phyloP scores from a whole-genome alignment of 2,329 filamentous ascomycete species.

The Pseudopyrenochaeta lycopersici region DNA sequence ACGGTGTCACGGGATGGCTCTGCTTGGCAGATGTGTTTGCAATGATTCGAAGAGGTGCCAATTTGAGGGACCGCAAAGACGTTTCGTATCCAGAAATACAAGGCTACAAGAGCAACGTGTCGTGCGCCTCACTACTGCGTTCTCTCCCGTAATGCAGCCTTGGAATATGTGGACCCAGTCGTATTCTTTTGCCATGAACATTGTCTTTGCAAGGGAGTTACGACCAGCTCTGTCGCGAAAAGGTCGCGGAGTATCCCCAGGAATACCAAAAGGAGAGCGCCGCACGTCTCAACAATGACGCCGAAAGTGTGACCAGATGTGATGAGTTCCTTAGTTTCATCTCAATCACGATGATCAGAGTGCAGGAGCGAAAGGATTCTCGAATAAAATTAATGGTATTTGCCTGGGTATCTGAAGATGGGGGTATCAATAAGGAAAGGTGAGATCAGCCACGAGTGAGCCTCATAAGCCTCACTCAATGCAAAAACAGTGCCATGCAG shows the following conservation, averaged over 20 bases:
- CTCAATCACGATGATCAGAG: conserved; percentile 1
- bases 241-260: conserved; percentile 1
- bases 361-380: neutral
- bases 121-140: conserved; percentile 4
- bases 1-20: conserved; percentile 10
- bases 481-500: conserved; percentile 31
- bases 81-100: conserved; percentile 3
- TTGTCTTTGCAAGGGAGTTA: neutral
- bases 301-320: conserved; percentile 22
- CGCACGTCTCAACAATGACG: conserved; percentile 33
- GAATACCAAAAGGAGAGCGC: conserved; percentile 18
- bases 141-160: neutral
- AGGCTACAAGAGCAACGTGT: conserved; percentile 8
- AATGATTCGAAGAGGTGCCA: conserved; percentile 13
- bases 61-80: neutral
- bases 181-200: neutral
- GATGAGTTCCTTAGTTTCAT: conserved; percentile 7
- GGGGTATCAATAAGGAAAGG: conserved; percentile 46
- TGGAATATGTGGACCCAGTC: neutral
- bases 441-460: conserved; percentile 35
- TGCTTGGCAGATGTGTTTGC: conserved; percentile 1
- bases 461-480: conserved; percentile 33
- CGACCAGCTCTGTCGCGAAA: conserved; percentile 1
- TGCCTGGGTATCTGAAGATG: conserved; percentile 31
- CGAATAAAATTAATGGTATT: conserved; percentile 13